Percentiles rank a stretch among this genome's conserved stretches.
phyloP scores from a whole-genome alignment of 2,329 filamentous ascomycete genomes.

The Claviceps citrina region DNA sequence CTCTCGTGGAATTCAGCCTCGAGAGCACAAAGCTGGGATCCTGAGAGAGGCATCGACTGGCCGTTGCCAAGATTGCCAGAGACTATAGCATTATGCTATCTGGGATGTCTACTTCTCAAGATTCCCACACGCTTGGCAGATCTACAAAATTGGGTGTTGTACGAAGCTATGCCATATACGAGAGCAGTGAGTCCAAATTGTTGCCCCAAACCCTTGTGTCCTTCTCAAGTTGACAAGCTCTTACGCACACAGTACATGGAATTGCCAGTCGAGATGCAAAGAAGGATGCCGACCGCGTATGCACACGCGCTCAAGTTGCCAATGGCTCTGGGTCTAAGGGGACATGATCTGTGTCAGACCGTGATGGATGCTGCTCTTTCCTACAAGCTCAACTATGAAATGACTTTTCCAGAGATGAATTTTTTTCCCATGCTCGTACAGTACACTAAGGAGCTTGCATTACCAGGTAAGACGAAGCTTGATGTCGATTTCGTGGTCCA shows the following conservation, averaged over 20 bases:
- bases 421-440: conserved; percentile 50
- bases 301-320: conserved; percentile 42
- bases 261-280: conserved; percentile 49
- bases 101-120: conserved; percentile 59
- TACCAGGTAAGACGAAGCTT: conserved; percentile 47
- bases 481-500: background rate
- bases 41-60: conserved; percentile 32
- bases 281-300: conserved; percentile 47
- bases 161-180: conserved; percentile 56
- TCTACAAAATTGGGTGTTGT: conserved; percentile 50
- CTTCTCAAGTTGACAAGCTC: background rate
- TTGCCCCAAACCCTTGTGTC: background rate
- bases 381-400: conserved; percentile 51
- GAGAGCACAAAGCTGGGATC: conserved; percentile 28
- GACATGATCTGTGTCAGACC: conserved; percentile 47
- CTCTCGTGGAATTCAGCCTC: conserved; percentile 15
- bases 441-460: conserved; percentile 53
- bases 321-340: conserved; percentile 24
- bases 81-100: conserved; percentile 62
- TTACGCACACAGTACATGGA: conserved; percentile 29
- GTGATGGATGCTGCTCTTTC: conserved; percentile 47
- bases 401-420: conserved; percentile 62
- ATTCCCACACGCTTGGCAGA: conserved; percentile 64
- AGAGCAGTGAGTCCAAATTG: conserved; percentile 37
- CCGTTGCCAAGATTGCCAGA: conserved; percentile 55